A percentile compares a stretch with the other conserved stretches of the same genome.
Evolutionary conservation across 2,329 filamentous ascomycete genomes (phyloP).

Genomic region (Aspergillus chevalieri): DNA sequence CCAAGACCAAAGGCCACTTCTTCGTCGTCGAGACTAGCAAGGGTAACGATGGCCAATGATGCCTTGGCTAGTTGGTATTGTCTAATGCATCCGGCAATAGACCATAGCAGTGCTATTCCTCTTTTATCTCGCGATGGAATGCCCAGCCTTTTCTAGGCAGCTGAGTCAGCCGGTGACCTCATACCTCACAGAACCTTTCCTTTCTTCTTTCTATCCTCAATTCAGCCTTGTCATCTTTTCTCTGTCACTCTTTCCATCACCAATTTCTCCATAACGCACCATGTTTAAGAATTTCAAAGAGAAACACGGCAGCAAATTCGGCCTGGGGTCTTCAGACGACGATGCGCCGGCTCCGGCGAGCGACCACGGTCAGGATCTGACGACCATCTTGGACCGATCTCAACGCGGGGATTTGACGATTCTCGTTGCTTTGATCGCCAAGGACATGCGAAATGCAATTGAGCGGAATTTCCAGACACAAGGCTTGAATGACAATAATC

Average conservation of each 20-base stretch:
- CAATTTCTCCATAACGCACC: background rate
- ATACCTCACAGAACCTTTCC: conserved; percentile 4
- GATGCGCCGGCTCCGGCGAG: conserved; percentile 11
- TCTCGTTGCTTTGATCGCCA: conserved; percentile 33
- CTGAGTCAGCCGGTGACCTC: conserved; percentile 20
- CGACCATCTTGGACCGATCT: conserved; percentile 34
- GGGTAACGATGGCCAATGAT: background rate
- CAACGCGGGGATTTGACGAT: conserved; percentile 40
- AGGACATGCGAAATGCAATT: conserved; percentile 36
- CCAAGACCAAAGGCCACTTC: conserved; percentile 62
- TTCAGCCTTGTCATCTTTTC: background rate
- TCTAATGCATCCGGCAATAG: background rate
- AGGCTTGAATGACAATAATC: conserved; percentile 2
- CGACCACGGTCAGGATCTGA: conserved; percentile 34
- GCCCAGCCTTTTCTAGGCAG: conserved; percentile 6
- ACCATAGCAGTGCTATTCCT: background rate
- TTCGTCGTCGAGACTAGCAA: conserved; percentile 62
- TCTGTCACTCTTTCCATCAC: background rate
- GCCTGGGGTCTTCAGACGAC: conserved; percentile 20
- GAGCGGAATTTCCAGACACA: conserved; percentile 32
- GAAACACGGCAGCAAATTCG: conserved; percentile 25
- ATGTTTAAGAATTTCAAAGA: conserved; percentile 32
- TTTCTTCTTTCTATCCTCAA: background rate
- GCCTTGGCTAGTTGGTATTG: background rate
- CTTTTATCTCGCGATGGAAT: background rate